Base-by-base conservation (phyloP, 2,329 filamentous ascomycete species). In the Alternaria gaisen region DNA sequence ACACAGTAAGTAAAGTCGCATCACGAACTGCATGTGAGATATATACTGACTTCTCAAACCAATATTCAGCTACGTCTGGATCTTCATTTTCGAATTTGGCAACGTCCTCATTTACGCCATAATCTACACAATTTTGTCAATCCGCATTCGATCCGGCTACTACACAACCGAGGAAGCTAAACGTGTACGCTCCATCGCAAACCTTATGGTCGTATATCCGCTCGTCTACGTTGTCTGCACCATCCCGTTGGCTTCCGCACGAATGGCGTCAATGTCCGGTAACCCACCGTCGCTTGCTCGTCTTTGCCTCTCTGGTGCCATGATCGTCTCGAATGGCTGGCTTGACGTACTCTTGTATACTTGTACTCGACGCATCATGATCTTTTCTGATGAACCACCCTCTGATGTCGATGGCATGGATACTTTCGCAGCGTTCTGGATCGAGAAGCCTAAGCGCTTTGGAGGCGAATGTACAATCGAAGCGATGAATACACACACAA, bases 221-320 rank as follows among this genome's bases (percentile, higher is more conserved):
- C 71, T 89, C 65, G 88, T 91, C 64, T 91, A 91, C 72, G 83
- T 90, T 7, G 68, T 90, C n/a, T 90, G 89, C 71, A 91, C 89
- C 0, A 82, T 88, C 0, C 90, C 90, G 0, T 81, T 92, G 0
- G 88, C 88, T 5, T 82, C 86, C 0, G 87, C 88, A 14, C 85
- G 89, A 60, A 88, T 91, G 70, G 84, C 85, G 16, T 84, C 83
- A 20, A 89, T 91, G 85, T 83, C 85, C 0, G 85, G 86, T 1
- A 77, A 80, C 10, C 77, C 79, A 22, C 79, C 80, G 16, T 79
- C 79, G 20, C 70, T 77, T 3, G 79, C 80, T 16, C 83, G 83
- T 61, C 82, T 86, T 53, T 85, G 83, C 67, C 77, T 84, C 20
- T 82, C 84, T 0, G 86, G 85, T 32, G 81, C 84, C 5, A 79